Evolutionary conservation across 352 stramenopile genomes (phyloP).

Genomic region (Globisporangium echinulatum): DNA sequence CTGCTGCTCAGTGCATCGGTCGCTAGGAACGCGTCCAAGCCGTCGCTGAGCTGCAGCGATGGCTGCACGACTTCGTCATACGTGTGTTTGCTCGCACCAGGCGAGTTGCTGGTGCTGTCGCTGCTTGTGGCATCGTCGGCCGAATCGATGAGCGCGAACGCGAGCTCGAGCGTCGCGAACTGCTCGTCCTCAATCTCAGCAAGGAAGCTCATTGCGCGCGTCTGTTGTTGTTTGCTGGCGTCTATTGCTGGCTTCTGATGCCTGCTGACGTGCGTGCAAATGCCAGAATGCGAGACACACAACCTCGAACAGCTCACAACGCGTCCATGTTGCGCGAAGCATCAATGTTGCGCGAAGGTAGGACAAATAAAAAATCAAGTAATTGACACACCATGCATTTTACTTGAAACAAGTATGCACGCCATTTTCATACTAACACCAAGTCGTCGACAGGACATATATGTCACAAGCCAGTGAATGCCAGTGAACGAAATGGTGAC

Average conservation of each 20-base stretch:
- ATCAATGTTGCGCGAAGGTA: neutral
- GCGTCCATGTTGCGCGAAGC: too few species aligned
- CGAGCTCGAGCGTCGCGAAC: conserved; percentile 15
- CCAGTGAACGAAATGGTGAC: too few species aligned
- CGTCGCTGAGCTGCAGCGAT: neutral
- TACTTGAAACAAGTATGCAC: too few species aligned
- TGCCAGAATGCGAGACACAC: too few species aligned
- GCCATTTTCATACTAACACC: too few species aligned
- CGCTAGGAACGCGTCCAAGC: neutral
- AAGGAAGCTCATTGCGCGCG: conserved; percentile 10
- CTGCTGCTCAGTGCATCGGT: neutral
- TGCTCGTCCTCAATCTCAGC: conserved; percentile 13
- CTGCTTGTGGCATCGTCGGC: conserved; percentile 4
- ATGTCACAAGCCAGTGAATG: too few species aligned
- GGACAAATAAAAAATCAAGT: neutral
- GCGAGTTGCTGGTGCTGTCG: neutral
- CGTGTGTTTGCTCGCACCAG: neutral
- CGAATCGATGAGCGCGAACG: conserved; percentile 17
- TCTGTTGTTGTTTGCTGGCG: neutral
- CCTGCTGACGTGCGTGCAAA: too few species aligned
- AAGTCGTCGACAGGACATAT: too few species aligned
- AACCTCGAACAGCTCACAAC: too few species aligned
- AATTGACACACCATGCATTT: neutral
- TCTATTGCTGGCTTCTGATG: too few species aligned
- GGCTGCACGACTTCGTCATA: neutral